phyloP scores from a whole-genome alignment of 2,329 filamentous ascomycete genomes.

The Fusarium sp. region DNA sequence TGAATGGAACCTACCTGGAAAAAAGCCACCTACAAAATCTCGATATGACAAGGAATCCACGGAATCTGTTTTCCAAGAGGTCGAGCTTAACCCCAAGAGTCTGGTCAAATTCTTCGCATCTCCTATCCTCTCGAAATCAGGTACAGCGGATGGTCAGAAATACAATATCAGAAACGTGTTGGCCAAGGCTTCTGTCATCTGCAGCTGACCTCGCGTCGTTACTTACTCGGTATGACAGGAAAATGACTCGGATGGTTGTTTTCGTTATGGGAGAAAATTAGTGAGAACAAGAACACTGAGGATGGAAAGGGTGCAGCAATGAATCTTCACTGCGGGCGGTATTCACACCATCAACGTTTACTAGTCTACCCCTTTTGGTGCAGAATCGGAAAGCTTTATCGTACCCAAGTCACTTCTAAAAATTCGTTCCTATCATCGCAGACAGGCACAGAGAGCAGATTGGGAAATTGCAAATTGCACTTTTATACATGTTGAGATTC shows the following conservation, averaged over 20 bases:
- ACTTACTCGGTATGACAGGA: neutral
- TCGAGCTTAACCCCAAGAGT: too few species aligned
- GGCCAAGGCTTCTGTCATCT: neutral
- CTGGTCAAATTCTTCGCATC: too few species aligned
- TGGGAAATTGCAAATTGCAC: neutral
- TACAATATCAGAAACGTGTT: neutral
- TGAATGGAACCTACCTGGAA: too few species aligned
- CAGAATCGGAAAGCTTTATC: neutral
- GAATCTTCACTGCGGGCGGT: neutral
- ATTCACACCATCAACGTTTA: neutral
- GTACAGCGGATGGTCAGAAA: neutral
- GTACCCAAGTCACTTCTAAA: neutral
- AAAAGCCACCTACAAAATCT: too few species aligned
- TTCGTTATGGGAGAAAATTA: neutral
- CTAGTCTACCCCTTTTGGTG: neutral
- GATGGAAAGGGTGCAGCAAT: neutral
- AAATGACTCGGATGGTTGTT: rapidly evolving
- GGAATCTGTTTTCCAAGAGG: too few species aligned
- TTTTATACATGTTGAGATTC: neutral
- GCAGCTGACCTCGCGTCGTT: neutral
- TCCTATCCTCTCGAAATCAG: neutral
- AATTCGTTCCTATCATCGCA: neutral
- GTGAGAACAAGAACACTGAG: neutral
- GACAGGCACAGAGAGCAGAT: neutral
- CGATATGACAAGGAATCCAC: too few species aligned